A percentile compares a stretch with the other conserved stretches of the same genome.
These are phyloP conservation scores for Candida caryicola DNA, from an alignment of 805 yeast species.

Conservation along the genomic window DNA sequence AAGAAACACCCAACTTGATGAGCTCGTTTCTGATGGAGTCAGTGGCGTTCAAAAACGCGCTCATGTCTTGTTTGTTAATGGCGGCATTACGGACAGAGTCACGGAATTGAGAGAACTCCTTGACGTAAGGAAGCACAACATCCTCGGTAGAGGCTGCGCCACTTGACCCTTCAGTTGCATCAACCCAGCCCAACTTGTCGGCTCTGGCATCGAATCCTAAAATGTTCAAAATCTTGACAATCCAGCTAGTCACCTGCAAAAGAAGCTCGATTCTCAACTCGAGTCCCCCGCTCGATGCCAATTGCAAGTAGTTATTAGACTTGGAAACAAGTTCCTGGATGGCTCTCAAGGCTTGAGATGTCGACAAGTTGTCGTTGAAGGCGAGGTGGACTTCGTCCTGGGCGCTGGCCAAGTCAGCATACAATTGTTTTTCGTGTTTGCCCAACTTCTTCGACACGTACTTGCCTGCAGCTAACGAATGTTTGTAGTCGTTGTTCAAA, in stretches of 20 bases:
- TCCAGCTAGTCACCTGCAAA: conserved; percentile 59
- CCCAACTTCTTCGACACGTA: conserved; percentile 63
- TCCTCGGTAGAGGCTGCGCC: conserved; percentile 51
- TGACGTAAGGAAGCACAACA: conserved; percentile 72
- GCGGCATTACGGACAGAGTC: conserved; percentile 77
- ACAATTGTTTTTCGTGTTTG: conserved; percentile 51
- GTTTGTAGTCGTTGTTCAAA: conserved; percentile 61
- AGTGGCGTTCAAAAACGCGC: conserved; percentile 59
- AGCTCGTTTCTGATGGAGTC: conserved; percentile 74
- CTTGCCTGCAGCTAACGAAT: conserved; percentile 43
- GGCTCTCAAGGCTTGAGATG: conserved; percentile 68
- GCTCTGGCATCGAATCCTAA: conserved; percentile 73
- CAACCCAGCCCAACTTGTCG: conserved; percentile 82
- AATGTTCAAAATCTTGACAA: conserved; percentile 65
- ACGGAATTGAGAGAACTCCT: conserved; percentile 73
- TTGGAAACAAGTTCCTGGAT: conserved; percentile 67
- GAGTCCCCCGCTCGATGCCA: conserved; percentile 37
- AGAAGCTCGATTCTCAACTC: conserved; percentile 65
- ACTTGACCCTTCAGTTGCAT: conserved; percentile 19
- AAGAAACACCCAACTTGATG: conserved; percentile 70
- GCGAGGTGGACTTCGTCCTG: conserved; percentile 67
- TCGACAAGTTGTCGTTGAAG: conserved; percentile 84
- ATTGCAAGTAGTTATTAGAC: conserved; percentile 67
- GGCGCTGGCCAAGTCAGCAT: conserved; percentile 46
- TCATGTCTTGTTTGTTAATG: conserved; percentile 52